Evolutionary conservation across 2,329 filamentous ascomycete genomes (phyloP).

Genomic region (Alternaria tenuissima): DNA sequence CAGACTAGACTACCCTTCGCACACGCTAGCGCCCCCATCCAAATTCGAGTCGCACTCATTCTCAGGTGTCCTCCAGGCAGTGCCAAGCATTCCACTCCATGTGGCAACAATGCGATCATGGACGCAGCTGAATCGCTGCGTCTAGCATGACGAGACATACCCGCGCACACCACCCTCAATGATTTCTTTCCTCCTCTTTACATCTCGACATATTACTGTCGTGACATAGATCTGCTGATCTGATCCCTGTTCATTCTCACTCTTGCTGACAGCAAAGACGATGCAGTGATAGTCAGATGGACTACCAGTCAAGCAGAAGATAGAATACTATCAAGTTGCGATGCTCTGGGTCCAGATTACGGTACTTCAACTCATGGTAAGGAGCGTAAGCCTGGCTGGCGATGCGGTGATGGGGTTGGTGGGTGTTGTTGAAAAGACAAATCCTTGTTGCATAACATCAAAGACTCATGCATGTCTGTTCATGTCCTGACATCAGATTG

Average conservation of each 20-base stretch:
- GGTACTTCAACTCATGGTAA: not conserved
- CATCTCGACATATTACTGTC: slow-evolving; percentile 10
- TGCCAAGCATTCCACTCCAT: slow-evolving; percentile 10
- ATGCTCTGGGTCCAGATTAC: not conserved
- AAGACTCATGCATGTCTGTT: slow-evolving; percentile 18
- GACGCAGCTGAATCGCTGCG: slow-evolving; percentile 29
- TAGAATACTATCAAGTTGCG: slow-evolving; percentile 2
- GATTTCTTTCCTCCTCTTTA: slow-evolving; percentile 22
- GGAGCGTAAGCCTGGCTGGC: slow-evolving; percentile 12
- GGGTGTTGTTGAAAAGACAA: slow-evolving; percentile 10
- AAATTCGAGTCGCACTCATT: not conserved
- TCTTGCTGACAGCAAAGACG: slow-evolving; percentile 3
- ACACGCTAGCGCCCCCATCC: not conserved
- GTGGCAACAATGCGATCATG: slow-evolving; percentile 11
- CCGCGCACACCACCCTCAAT: slow-evolving; percentile 19
- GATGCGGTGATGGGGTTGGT: slow-evolving; percentile 16
- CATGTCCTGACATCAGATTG: slow-evolving; percentile 46
- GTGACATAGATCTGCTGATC: slow-evolving; percentile 11
- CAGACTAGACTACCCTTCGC: slow-evolving; percentile 5
- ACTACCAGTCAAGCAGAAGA: not conserved
- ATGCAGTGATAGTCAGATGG: slow-evolving; percentile 2
- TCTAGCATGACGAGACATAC: slow-evolving; percentile 13
- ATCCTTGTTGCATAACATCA: slow-evolving; percentile 11
- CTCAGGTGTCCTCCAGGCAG: slow-evolving; percentile 1
- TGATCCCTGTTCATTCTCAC: not conserved